Evolutionary conservation across 208 protist species (phyloP).

Genomic region (Phytomonas sp.): DNA sequence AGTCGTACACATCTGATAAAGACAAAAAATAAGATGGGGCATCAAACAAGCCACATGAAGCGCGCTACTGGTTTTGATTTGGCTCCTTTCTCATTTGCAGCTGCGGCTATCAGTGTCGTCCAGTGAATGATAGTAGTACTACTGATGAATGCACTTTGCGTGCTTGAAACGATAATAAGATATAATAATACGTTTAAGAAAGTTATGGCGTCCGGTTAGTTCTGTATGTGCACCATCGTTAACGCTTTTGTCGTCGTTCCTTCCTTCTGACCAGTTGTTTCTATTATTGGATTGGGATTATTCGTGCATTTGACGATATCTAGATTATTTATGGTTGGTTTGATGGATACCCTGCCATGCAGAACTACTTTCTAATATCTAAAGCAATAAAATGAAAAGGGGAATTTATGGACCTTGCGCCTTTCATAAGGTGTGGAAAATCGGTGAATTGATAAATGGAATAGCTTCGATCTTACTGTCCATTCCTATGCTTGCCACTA

Average conservation of each 20-base stretch:
- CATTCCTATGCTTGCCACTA: slow-evolving; percentile 11
- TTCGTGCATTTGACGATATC: neutral
- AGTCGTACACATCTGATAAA: neutral
- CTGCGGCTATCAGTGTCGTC: neutral
- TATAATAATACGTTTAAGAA: neutral
- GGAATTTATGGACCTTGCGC: neutral
- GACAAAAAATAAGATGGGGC: neutral
- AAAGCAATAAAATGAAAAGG: slow-evolving; percentile 4
- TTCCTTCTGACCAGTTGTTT: neutral
- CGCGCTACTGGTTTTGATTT: neutral
- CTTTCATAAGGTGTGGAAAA: slow-evolving; percentile 1
- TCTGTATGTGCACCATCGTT: slow-evolving; percentile 16
- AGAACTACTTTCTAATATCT: neutral
- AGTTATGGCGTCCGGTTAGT: neutral
- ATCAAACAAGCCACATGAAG: neutral
- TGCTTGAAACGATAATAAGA: neutral
- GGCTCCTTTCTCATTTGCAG: neutral
- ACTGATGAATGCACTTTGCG: neutral
- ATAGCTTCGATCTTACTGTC: too few species aligned
- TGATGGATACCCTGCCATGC: neutral
- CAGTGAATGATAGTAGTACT: neutral
- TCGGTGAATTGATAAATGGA: too few species aligned
- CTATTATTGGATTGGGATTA: neutral
- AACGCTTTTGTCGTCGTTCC: neutral
- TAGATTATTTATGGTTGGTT: neutral